Evolutionary conservation across 2,329 filamentous ascomycete species (phyloP), one percentile per base, ranked within the genome.

Genomic region (Talaromyces sp.): DNA sequence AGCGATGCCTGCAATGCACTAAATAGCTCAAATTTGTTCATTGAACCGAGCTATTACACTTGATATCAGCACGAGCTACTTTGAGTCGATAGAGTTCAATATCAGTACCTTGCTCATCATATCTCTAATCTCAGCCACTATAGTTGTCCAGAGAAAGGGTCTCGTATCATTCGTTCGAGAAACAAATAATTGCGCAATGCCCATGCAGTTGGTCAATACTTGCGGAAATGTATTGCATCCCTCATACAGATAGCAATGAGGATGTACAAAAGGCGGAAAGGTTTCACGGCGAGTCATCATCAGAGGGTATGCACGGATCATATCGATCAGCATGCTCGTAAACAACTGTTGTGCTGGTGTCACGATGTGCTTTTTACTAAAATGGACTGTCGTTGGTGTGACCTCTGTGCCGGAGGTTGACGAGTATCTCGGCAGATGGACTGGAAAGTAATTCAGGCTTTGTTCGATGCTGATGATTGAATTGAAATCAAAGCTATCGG

Each of bases 241-340:
- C 3, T 39, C 33, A n/a, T 59, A 39, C 14, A 58, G n/a, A 19
- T 59, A 48, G 24, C 52, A 62, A 37, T 52, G 47, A 8, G 64
- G 60, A 31, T 65, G 64, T n/a, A 65, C 24, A 57, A 65, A 65
- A 8, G 64, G 64, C 14, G 64, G 64, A 14, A 65, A 65, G 4
- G 60, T 65, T 43, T 65, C 59, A 22, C 64, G 64, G 11, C 64
- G 59, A 27, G 60, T 65, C 64, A 65, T 65, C 64, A 65, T 65
- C 10, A 62, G 60, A 10, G 64, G 64, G 11, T 62, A 65, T 22
- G 64, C 52, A 3, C 60, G 64, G 10, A 65, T 65, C 59, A 65
- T 65, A 22, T 65, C 64, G 8, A 62, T 60, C 7, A 65, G 45
- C 64, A 65, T 65, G 24, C 27, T 58, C 19, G 64, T 62, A 45